phyloP scores from a whole-genome alignment of 306 rosid species.

The Vigna reflexopilosa region DNA sequence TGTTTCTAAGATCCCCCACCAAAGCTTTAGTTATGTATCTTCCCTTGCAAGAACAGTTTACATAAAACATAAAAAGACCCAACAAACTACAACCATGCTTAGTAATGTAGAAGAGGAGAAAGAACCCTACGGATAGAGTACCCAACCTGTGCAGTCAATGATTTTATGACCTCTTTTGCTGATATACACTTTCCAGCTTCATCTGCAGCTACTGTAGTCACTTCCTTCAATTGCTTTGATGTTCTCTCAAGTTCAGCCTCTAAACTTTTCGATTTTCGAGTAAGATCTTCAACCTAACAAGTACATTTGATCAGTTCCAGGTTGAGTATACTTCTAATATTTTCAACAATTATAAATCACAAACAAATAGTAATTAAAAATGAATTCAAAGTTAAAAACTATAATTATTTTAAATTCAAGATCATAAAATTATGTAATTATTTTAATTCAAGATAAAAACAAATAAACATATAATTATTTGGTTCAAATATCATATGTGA shows the following conservation, averaged over 20 bases:
- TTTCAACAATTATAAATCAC: constrained; percentile 35
- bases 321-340: constrained; percentile 32
- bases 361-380: constrained; percentile 10
- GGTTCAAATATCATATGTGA: constrained; percentile 28
- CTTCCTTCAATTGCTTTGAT: constrained; percentile 75
- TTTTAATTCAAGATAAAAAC: neutral
- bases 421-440: neutral
- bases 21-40: constrained; percentile 10
- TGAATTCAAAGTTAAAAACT: constrained; percentile 9
- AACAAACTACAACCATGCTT: constrained; percentile 21
- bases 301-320: constrained; percentile 33
- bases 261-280: constrained; percentile 68
- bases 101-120: constrained; percentile 12
- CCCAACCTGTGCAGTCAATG: constrained; percentile 85
- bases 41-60: constrained; percentile 22
- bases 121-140: constrained; percentile 27
- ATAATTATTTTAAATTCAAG: constrained; percentile 8
- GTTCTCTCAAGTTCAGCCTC: constrained; percentile 85
- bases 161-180: constrained; percentile 90
- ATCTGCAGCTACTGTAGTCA: constrained; percentile 77
- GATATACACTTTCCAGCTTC: constrained; percentile 93
- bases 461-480: constrained; percentile 18
- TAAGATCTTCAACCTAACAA: constrained; percentile 81
- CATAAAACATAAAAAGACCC: constrained; percentile 32
- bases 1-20: constrained; percentile 20